Percentiles rank a stretch among this genome's conserved stretches.
Evolutionary conservation across 352 stramenopile genomes (phyloP).

Genomic region (Phytophthora quininea): DNA sequence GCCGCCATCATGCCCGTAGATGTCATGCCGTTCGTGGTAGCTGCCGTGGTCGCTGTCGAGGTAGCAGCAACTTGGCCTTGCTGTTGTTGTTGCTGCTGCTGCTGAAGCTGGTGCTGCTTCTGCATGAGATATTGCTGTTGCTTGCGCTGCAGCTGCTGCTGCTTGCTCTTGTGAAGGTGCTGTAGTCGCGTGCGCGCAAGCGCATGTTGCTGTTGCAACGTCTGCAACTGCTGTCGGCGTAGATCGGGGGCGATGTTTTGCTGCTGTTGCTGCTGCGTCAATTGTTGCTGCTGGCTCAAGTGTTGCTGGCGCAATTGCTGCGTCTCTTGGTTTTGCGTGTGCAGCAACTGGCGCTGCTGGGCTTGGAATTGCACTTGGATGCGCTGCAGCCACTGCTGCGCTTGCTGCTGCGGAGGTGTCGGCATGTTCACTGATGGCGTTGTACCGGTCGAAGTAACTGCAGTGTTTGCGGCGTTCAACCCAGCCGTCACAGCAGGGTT

Average conservation of each 20-base stretch:
- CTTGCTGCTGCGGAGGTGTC: conserved; percentile 64
- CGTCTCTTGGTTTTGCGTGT: conserved; percentile 81
- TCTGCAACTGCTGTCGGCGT: conserved; percentile 71
- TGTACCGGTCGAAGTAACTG: conserved; percentile 27
- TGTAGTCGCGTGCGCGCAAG: conserved; percentile 68
- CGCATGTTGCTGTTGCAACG: conserved; percentile 79
- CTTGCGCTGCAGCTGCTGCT: conserved; percentile 81
- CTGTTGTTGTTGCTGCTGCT: conserved; percentile 60
- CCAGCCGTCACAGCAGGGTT: conserved; percentile 37
- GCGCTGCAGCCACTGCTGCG: conserved; percentile 82
- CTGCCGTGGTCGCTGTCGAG: conserved; percentile 18
- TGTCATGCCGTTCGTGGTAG: conserved; percentile 23
- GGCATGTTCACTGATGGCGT: conserved; percentile 34
- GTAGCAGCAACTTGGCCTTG: conserved; percentile 39
- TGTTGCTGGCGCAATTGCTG: conserved; percentile 80
- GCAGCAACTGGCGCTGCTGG: conserved; percentile 73
- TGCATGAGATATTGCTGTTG: conserved; percentile 83
- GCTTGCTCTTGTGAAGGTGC: conserved; percentile 81
- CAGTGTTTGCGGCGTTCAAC: conserved; percentile 31
- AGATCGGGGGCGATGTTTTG: conserved; percentile 63
- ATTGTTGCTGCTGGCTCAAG: conserved; percentile 75
- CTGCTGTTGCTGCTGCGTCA: conserved; percentile 74
- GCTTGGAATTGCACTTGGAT: conserved; percentile 85
- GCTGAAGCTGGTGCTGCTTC: conserved; percentile 76
- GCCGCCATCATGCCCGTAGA: conserved; percentile 40